These are phyloP conservation scores for Macrophomina tecta DNA, from an alignment of 2,329 filamentous ascomycete genomes.

Conservation along the genomic window DNA sequence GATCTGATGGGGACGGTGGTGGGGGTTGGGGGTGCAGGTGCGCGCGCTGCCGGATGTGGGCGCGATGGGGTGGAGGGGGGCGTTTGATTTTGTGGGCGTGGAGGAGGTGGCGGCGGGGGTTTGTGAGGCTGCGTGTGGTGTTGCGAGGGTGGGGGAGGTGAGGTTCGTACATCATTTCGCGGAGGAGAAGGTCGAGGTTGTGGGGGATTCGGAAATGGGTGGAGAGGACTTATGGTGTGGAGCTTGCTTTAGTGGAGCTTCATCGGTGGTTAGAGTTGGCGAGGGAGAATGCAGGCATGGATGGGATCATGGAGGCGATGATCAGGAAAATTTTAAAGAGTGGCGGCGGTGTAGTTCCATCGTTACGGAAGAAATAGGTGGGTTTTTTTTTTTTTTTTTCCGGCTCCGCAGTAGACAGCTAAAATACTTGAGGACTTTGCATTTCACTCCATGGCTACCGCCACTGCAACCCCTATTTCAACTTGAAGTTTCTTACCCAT, in stretches of 20 bases:
- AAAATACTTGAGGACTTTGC: no score
- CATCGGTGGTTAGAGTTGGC: background rate
- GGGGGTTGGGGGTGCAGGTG: conserved; percentile 27
- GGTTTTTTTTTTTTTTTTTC: no score
- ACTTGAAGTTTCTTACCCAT: no score
- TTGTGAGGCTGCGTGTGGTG: background rate
- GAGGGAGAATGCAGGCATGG: background rate
- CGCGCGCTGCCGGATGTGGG: conserved; percentile 28
- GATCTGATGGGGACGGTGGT: conserved; percentile 29
- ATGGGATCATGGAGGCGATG: conserved; percentile 1
- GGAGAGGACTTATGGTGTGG: background rate
- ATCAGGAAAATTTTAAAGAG: background rate
- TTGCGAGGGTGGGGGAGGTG: background rate
- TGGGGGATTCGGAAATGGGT: background rate
- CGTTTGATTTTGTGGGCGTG: conserved; percentile 6
- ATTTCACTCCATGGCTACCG: no score
- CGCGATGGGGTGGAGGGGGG: background rate
- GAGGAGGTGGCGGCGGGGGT: background rate
- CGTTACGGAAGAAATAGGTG: background rate
- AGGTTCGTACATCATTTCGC: background rate
- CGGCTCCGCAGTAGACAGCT: no score
- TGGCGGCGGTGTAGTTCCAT: background rate
- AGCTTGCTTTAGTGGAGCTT: background rate
- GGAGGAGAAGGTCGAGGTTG: background rate
- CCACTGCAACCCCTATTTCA: no score